Evolutionary conservation across 31 red algal species (phyloP), one percentile per base, ranked within the genome.

Genomic region (Porphyra umbilicalis): DNA sequence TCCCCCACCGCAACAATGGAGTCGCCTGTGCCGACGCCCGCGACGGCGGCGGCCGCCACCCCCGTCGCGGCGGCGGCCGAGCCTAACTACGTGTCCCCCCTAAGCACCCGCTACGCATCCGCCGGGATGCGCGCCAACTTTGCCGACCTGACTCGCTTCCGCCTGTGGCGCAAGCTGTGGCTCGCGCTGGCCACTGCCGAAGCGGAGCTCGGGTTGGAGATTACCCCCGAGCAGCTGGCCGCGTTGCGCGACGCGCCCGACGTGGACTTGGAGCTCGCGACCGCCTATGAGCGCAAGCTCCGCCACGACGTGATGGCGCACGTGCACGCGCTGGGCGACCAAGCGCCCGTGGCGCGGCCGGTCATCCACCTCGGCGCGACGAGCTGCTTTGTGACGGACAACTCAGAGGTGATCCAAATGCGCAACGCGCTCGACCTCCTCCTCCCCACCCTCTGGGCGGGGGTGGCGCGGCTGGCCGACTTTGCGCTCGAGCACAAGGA

Each of bases 251-350:
- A 78, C 57, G 92, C 92, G 35, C 89, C 92, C 18, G 92, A 94
- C 76, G 92, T 90, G n/a, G 89, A 98, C 39, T 30, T 95, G 36
- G 25, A 6, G 42, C 82, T 98, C 25, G 94, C 94, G 34, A 57
- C 20, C 14, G 32, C 57, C 7, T 95, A 98, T 78, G 96, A 98
- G 83, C 77, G 46, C n/a, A 75, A 95, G 85, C 75, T 98, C 18
- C 87, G 96, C n/a, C 96, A 98, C 79, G 96, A 98, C 80, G 96
- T 98, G 18, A 98, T 98, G 96, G 87, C 86, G 18, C 96, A 98
- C 83, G 96, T 98, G 11, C 93, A 98, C 87, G 93, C 96, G 10
- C 80, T 98, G 35, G 96, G 92, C 31, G 96, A 98, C 68, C 92
- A 95, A 76, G 96, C 88, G 38, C 96, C 96, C 29, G 71, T 78